Conservation (phyloP, 768 basidiomycete genomes). For the Agrocybe pediades region DNA sequence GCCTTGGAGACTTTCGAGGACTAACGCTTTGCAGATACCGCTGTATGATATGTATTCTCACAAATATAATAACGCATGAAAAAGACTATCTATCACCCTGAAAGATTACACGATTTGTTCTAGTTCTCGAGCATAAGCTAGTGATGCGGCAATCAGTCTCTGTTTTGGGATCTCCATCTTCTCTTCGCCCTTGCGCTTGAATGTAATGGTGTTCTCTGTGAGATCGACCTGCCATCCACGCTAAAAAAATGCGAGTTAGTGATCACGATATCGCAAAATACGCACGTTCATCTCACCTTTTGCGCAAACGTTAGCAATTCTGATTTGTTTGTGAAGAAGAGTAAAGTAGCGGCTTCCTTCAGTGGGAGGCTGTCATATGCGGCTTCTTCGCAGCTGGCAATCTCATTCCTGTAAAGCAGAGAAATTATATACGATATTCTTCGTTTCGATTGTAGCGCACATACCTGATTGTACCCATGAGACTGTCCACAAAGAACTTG, state of each 20-base stretch:
- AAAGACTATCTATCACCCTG: constrained; percentile 11
- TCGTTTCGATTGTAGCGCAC: constrained; percentile 11
- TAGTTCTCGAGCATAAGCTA: constrained; percentile 83
- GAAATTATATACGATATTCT: neutral
- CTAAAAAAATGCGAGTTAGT: constrained; percentile 41
- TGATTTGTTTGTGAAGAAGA: constrained; percentile 86
- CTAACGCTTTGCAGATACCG: constrained; percentile 3
- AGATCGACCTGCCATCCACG: constrained; percentile 86
- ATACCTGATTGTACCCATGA: constrained; percentile 93
- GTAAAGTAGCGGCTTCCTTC: constrained; percentile 84
- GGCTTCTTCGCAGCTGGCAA: constrained; percentile 93
- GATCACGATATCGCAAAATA: too few species aligned
- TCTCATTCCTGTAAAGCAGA: constrained; percentile 73
- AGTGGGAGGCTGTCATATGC: constrained; percentile 92
- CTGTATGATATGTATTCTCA: constrained; percentile 21
- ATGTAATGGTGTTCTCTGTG: constrained; percentile 66
- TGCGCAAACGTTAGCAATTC: constrained; percentile 85
- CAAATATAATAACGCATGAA: constrained; percentile 12
- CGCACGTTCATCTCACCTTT: constrained; percentile 52
- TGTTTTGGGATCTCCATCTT: constrained; percentile 84
- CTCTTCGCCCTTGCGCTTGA: constrained; percentile 82
- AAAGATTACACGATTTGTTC: constrained; percentile 82
- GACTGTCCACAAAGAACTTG: constrained; percentile 89
- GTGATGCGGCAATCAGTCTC: constrained; percentile 75
- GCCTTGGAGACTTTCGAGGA: constrained; percentile 67